These are phyloP conservation scores for Rhododendron henanense DNA, from an alignment of 148 eudicot species.

Conservation along the genomic window DNA sequence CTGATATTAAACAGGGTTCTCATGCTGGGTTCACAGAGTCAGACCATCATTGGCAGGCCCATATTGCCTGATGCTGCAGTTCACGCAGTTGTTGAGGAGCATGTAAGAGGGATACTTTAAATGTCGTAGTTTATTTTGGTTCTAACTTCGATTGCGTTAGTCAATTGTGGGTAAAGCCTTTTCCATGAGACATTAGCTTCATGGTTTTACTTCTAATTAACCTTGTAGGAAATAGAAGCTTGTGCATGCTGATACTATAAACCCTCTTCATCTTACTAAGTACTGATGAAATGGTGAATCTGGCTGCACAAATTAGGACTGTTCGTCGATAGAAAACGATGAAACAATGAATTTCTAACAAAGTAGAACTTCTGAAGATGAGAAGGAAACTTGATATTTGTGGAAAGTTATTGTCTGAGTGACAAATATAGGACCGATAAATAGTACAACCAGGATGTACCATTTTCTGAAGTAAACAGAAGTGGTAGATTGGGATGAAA, in stretches of 20 bases:
- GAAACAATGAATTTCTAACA: neutral
- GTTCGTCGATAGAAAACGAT: neutral
- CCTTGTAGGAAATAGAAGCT: neutral
- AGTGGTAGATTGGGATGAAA: neutral
- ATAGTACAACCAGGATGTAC: neutral
- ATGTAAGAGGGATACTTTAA: conserved; percentile 44
- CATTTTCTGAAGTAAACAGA: neutral
- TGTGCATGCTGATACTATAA: neutral
- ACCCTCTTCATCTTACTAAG: neutral
- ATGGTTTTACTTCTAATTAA: neutral
- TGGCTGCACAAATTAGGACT: neutral
- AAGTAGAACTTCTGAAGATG: neutral
- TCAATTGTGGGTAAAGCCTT: neutral
- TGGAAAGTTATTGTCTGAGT: neutral
- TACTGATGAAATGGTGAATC: neutral
- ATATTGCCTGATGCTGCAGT: conserved; percentile 79
- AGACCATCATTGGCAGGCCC: conserved; percentile 91
- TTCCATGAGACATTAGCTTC: neutral
- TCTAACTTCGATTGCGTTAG: neutral
- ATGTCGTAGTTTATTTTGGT: neutral
- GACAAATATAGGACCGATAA: neutral
- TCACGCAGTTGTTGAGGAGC: conserved; percentile 95
- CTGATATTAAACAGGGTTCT: conserved; percentile 72
- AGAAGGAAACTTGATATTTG: neutral
- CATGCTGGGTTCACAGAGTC: conserved; percentile 76